Conservation (phyloP, 208 protist species). For the Trypanosoma scelopori region DNA sequence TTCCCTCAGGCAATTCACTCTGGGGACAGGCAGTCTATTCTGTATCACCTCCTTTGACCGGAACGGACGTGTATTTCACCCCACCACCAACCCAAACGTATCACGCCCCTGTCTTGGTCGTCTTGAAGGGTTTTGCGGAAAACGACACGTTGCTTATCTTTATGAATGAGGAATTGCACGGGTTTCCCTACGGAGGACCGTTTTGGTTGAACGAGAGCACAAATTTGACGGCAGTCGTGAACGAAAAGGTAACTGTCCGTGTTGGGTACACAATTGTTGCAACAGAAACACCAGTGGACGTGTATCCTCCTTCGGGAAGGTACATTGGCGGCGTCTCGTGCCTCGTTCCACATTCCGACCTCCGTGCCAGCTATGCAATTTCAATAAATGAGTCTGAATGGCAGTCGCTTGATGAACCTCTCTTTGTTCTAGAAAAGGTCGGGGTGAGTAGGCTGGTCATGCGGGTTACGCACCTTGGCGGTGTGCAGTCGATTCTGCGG, state of each 20-base stretch:
- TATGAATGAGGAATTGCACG: constrained; percentile 34
- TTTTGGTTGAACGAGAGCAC: constrained; percentile 54
- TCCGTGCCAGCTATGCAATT: constrained; percentile 35
- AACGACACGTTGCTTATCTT: constrained; percentile 41
- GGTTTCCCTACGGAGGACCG: constrained; percentile 37
- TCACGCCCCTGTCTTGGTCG: constrained; percentile 42
- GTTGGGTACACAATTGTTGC: constrained; percentile 42
- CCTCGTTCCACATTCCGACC: constrained; percentile 33
- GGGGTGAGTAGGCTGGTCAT: constrained; percentile 35
- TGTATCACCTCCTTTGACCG: constrained; percentile 18
- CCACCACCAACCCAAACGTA: constrained; percentile 28
- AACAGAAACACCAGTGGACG: constrained; percentile 30
- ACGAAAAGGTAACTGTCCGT: constrained; percentile 21
- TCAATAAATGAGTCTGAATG: constrained; percentile 40
- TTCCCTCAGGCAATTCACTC: constrained; percentile 25
- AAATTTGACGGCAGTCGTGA: constrained; percentile 47
- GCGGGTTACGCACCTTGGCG: constrained; percentile 41
- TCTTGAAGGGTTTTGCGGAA: constrained; percentile 29
- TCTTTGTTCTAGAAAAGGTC: constrained; percentile 31
- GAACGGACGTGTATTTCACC: constrained; percentile 26
- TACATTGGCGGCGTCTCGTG: constrained; percentile 57
- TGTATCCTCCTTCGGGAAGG: constrained; percentile 53
- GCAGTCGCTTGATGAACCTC: constrained; percentile 19
- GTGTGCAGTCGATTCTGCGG: constrained; percentile 29
- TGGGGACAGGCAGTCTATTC: constrained; percentile 39